Conservation (phyloP, 2,329 filamentous ascomycete species). For the Apiospora saccharicola region DNA sequence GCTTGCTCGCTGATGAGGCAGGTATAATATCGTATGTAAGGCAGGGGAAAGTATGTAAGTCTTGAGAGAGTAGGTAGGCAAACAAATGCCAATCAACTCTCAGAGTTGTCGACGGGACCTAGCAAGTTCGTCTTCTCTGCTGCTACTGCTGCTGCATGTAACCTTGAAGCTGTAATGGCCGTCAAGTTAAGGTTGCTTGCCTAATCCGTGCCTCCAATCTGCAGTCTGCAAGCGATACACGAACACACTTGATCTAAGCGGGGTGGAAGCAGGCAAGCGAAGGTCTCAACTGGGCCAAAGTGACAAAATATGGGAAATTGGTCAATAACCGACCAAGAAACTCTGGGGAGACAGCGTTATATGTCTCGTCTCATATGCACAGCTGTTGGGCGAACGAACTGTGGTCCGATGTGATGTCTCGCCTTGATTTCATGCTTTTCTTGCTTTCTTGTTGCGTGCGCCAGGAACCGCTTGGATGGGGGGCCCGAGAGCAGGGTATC, state of each 20-base stretch:
- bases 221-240: background rate
- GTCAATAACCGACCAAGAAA: slow-evolving; percentile 1
- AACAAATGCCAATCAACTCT: background rate
- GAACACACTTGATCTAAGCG: background rate
- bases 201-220: background rate
- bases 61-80: background rate
- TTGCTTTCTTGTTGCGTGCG: slow-evolving; percentile 7
- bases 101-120: background rate
- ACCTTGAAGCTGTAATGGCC: background rate
- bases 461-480: slow-evolving; percentile 21
- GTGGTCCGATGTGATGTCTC: slow-evolving; percentile 1
- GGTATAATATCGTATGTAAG: background rate
- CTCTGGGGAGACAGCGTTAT: slow-evolving; percentile 12
- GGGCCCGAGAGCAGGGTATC: slow-evolving; percentile 17
- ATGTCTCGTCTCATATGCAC: slow-evolving; percentile 23
- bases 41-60: background rate
- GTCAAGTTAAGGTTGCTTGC: slow-evolving; percentile 15
- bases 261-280: background rate
- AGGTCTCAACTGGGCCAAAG: background rate
- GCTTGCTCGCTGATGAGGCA: background rate
- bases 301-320: slow-evolving; percentile 2
- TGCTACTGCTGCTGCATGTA: background rate
- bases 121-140: background rate
- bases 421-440: slow-evolving; percentile 19
- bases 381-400: background rate